These are phyloP conservation scores for Ramalina intermedia DNA, from an alignment of 495 filamentous ascomycete species.

Conservation along the genomic window DNA sequence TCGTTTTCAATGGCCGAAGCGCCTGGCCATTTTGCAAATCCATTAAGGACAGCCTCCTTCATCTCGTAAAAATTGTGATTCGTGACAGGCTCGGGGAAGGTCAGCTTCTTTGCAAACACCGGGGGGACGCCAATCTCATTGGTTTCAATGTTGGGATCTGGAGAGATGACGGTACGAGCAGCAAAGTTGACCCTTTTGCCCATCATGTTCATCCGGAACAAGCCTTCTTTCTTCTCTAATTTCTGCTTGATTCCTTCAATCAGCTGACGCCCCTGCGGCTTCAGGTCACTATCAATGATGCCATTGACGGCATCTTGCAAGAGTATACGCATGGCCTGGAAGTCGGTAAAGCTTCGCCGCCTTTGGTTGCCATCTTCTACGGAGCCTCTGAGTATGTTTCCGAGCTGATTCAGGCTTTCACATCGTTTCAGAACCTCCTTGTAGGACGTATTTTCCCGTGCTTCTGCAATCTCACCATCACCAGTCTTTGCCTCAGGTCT, in stretches of 20 bases:
- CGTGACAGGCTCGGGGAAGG: constrained; percentile 93
- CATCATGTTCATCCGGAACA: constrained; percentile 99
- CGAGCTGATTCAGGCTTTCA: constrained; percentile 57
- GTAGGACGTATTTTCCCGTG: constrained; percentile 71
- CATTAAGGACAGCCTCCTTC: constrained; percentile 93
- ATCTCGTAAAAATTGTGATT: constrained; percentile 92
- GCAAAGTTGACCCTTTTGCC: constrained; percentile 99
- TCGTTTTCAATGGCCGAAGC: constrained; percentile 92
- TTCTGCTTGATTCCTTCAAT: constrained; percentile 92
- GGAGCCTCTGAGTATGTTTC: constrained; percentile 48
- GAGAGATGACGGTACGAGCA: constrained; percentile 93
- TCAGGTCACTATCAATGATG: constrained; percentile 74
- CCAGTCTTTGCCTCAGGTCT: constrained; percentile 77
- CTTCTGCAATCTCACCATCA: constrained; percentile 64
- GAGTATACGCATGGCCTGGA: constrained; percentile 57
- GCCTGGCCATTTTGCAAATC: constrained; percentile 84
- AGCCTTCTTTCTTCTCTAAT: constrained; percentile 95
- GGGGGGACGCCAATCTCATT: constrained; percentile 96
- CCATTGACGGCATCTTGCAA: constrained; percentile 86
- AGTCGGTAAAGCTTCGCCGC: constrained; percentile 40
- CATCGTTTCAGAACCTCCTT: constrained; percentile 61
- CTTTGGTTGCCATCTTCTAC: constrained; percentile 27
- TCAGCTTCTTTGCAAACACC: constrained; percentile 90
- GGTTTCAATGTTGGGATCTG: constrained; percentile 96
- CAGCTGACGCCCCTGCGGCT: constrained; percentile 52